Base-by-base conservation (phyloP, 2,329 filamentous ascomycete species). In the Triangularia setosa region DNA sequence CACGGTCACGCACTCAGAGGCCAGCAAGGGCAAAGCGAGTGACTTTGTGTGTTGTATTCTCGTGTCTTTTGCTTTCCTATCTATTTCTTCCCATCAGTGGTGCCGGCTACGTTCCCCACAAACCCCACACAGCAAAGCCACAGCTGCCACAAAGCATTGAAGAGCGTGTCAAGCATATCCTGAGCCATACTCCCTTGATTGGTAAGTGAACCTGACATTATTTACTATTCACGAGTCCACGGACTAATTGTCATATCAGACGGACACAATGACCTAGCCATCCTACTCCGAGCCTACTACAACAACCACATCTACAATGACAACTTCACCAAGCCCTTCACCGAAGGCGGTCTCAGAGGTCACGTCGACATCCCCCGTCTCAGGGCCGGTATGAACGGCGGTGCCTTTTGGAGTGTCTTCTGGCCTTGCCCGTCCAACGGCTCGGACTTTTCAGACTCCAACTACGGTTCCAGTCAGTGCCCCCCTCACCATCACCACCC, bases 331-430 rank as follows among this genome's bases (percentile, higher is more conserved):
- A 78, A 87, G 40, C 83, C 84, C 5, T 97, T 97, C 72, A 84
- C 89, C 68, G 79, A 90, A 23, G 92, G 91, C 30, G 85, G 84
- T 0, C 77, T 96, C 60, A 73, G 75, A 0, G 82, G 82, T 3
- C 91, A 98, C 69, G 89, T 95, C 60, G 94, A 98, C 75, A 79
- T 97, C 8, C 88, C 90, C 1, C 87, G 93, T 4, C 82, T 97
- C 57, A 82, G 84, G 35, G 76, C 85, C 58, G 93, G 93, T 1
- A 81, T 83, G 69, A 87, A 89, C 67, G 93, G 93, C 44, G 94
- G 93, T 62, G 88, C 91, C n/a, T 97, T 97, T 75, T 97, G 93
- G 94, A 93, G 90, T 73, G 92, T 95, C 9, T 98, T 84, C 72
- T 87, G 90, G 48, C 85, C 86, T 0, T 97, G 93, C 73, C 93